Evolutionary conservation across 2,329 filamentous ascomycete genomes (phyloP).

Genomic region (Gyromitra esculenta): DNA sequence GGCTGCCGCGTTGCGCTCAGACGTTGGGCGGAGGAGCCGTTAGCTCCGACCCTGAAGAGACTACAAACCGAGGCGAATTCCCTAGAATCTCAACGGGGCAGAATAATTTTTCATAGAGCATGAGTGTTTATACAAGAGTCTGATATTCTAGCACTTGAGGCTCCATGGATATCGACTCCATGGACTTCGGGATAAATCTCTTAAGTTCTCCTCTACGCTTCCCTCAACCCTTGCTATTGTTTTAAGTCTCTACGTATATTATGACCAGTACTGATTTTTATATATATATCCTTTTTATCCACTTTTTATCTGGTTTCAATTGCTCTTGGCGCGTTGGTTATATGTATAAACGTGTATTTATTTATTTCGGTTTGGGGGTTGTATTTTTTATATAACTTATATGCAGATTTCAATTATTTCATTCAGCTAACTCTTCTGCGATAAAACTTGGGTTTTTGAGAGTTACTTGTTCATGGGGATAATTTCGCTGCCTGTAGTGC

Average conservation of each 20-base stretch:
- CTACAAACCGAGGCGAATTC: background rate
- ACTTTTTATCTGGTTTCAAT: conserved; percentile 10
- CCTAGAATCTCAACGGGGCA: background rate
- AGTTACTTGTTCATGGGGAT: conserved; percentile 6
- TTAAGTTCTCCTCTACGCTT: conserved; percentile 31
- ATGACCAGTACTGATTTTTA: conserved; percentile 32
- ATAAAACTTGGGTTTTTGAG: conserved; percentile 10
- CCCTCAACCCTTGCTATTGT: conserved; percentile 23
- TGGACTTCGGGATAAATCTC: conserved; percentile 12
- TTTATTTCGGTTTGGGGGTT: conserved; percentile 25
- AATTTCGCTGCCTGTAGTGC: conserved; percentile 2
- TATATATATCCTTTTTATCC: conserved; percentile 11
- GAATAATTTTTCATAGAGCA: background rate
- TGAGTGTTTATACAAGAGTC: background rate
- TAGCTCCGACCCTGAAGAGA: background rate
- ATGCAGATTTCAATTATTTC: conserved; percentile 14
- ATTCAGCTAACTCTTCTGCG: conserved; percentile 9
- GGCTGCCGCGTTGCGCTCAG: conserved; percentile 30
- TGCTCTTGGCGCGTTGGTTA: conserved; percentile 42
- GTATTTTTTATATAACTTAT: conserved; percentile 22
- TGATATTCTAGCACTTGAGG: background rate
- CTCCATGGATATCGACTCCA: background rate
- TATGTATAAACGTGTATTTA: conserved; percentile 49
- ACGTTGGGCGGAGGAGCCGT: conserved; percentile 45
- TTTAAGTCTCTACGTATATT: conserved; percentile 15